These are phyloP conservation scores for Cerrena zonata DNA, from an alignment of 1,284 basidiomycete genomes.

Conservation along the genomic window DNA sequence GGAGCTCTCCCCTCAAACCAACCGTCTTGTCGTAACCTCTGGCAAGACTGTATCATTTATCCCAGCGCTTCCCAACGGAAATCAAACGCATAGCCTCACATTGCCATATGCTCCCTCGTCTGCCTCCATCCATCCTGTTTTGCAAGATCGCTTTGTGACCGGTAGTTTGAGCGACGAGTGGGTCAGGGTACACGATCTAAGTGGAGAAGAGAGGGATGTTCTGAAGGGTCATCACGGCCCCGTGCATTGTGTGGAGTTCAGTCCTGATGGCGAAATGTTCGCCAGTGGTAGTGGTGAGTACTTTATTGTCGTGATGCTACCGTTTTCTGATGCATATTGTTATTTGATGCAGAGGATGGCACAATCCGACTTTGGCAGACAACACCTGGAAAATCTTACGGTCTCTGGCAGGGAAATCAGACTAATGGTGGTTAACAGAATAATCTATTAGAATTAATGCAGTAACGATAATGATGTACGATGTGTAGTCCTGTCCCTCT, in stretches of 20 bases:
- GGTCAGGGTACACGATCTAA: conserved; percentile 89
- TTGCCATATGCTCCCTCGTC: conserved; percentile 83
- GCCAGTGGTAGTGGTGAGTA: conserved; percentile 88
- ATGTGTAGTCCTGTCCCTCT: conserved; percentile 13
- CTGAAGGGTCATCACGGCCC: conserved; percentile 98
- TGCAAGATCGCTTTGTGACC: conserved; percentile 86
- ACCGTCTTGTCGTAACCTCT: conserved; percentile 83
- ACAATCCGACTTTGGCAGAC: conserved; percentile 97
- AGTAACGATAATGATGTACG: conserved; percentile 14
- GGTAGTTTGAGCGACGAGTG: conserved; percentile 91
- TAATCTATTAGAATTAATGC: conserved; percentile 21
- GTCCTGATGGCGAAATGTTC: conserved; percentile 97
- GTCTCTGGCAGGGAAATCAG: conserved; percentile 77
- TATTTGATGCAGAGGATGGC: conserved; percentile 56
- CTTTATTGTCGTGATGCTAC: conserved; percentile 7
- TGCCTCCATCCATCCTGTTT: conserved; percentile 85
- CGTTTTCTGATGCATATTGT: conserved; percentile 12
- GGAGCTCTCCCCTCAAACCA: conserved; percentile 83
- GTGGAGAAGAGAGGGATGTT: conserved; percentile 86
- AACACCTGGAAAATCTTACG: conserved; percentile 86
- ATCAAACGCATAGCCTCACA: conserved; percentile 59
- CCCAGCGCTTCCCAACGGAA: conserved; percentile 54
- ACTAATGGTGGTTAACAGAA: conserved; percentile 42
- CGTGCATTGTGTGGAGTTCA: conserved; percentile 89
- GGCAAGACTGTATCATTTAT: conserved; percentile 90